A percentile compares a stretch with the other conserved stretches of the same genome.
Conservation (phyloP, 2,329 filamentous ascomycete genomes). For the Pyricularia sp. region DNA sequence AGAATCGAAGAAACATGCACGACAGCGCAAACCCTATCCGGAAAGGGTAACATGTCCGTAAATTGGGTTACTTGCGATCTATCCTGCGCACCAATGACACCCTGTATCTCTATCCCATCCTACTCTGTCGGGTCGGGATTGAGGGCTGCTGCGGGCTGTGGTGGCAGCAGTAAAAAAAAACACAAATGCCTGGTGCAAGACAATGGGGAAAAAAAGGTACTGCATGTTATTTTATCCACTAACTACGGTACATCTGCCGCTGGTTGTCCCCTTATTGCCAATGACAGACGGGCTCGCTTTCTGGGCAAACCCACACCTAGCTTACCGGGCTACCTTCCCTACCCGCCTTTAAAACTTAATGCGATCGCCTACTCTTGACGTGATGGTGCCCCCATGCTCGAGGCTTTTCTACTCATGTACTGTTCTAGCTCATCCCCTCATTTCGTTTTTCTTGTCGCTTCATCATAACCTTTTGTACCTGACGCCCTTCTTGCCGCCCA, state of each 20-base stretch:
- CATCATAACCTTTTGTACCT: neutral
- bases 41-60: neutral
- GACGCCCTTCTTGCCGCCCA: no score
- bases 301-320: neutral
- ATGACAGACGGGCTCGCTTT: neutral
- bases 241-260: neutral
- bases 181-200: no score
- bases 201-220: neutral
- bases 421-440: neutral
- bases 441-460: neutral
- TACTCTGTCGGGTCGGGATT: neutral
- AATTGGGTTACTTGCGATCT: neutral
- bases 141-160: neutral
- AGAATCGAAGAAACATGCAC: neutral
- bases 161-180: neutral
- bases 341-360: neutral
- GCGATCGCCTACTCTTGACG: neutral
- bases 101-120: neutral
- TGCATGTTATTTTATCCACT: neutral
- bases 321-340: neutral
- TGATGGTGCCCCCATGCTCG: neutral
- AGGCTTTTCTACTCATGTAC: neutral
- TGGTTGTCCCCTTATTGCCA: neutral
- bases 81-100: neutral
- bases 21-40: neutral